Conservation (phyloP, 2,329 filamentous ascomycete species). For the Didymella segeticola region DNA sequence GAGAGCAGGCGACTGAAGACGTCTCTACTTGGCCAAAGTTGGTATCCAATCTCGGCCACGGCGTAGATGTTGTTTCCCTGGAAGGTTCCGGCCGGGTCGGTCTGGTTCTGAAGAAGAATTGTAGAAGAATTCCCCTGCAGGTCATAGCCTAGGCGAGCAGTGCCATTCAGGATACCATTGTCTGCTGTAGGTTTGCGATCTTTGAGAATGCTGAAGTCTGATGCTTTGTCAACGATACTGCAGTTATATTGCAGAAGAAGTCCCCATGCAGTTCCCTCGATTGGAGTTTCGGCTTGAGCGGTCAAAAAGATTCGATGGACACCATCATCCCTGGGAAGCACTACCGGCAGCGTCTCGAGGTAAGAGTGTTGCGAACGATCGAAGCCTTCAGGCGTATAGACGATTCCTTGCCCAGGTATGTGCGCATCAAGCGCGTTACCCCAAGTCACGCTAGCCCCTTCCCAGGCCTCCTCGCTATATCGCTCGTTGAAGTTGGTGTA, state of each 20-base stretch:
- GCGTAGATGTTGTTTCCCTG: neutral
- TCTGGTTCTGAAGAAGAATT: neutral
- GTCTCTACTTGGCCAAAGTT: neutral
- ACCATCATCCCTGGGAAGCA: neutral
- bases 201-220: neutral
- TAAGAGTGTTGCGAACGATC: neutral
- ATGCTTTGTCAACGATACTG: neutral
- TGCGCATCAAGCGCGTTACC: neutral
- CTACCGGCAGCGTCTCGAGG: neutral
- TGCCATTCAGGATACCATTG: neutral
- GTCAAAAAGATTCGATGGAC: neutral
- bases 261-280: neutral
- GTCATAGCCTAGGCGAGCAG: neutral
- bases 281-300: neutral
- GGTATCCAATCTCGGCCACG: neutral
- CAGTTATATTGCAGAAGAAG: neutral
- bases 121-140: neutral
- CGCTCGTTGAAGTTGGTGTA: slow-evolving; percentile 2
- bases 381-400: neutral
- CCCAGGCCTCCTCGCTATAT: neutral
- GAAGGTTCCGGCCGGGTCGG: neutral
- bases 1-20: neutral
- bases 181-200: neutral
- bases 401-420: neutral
- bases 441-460: neutral